Evolutionary conservation across 1,139 yeast genomes (phyloP).

Genomic region (Kodamaea suecica): DNA sequence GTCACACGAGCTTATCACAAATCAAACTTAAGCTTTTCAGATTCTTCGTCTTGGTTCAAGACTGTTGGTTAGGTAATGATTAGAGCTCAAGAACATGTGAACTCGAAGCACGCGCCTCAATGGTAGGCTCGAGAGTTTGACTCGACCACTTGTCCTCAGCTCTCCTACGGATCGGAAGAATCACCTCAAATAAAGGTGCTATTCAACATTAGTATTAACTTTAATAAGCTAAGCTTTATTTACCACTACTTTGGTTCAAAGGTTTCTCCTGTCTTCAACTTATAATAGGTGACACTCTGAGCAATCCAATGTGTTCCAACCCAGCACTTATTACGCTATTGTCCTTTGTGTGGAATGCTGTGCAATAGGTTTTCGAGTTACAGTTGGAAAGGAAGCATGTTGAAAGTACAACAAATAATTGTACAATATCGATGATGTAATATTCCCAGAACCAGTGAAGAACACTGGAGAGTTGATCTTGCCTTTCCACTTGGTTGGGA

Average conservation of each 20-base stretch:
- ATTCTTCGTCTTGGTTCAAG: no score
- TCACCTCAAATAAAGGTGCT: no score
- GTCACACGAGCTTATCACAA: no score
- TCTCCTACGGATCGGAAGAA: no score
- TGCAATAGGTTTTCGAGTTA: slow-evolving; percentile 45
- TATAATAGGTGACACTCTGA: slow-evolving; percentile 25
- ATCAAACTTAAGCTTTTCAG: no score
- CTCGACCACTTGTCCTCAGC: no score
- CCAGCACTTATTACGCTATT: slow-evolving; percentile 25
- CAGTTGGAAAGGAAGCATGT: slow-evolving; percentile 53
- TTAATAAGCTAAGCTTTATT: no score
- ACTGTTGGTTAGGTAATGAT: no score
- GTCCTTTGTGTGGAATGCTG: slow-evolving; percentile 21
- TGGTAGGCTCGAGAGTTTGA: no score
- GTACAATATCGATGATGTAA: slow-evolving; percentile 55
- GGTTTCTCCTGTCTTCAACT: slow-evolving; percentile 28
- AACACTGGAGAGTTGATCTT: slow-evolving; percentile 42
- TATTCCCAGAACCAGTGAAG: slow-evolving; percentile 46
- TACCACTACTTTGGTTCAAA: slow-evolving; percentile 43
- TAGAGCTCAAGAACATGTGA: no score
- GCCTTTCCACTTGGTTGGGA: slow-evolving; percentile 22
- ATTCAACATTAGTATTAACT: no score
- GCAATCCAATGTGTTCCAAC: slow-evolving; percentile 21
- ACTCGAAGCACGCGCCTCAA: no score
- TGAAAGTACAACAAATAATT: slow-evolving; percentile 44